A percentile compares a stretch with the other conserved stretches of the same genome.
These are phyloP conservation scores for Termitomyces sp. DNA, from an alignment of 768 basidiomycete genomes.

Conservation along the genomic window DNA sequence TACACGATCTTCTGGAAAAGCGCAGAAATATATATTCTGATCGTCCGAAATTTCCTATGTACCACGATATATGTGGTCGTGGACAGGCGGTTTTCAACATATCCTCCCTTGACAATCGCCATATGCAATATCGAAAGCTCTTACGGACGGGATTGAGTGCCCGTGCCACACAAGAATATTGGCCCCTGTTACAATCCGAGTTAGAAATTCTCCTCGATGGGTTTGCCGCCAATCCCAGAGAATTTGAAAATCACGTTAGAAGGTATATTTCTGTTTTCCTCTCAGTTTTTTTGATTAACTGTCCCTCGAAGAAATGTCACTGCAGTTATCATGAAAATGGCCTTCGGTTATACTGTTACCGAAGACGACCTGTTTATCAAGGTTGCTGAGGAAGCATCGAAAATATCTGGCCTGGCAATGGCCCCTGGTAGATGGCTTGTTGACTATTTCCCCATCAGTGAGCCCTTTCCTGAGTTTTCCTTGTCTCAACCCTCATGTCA, in stretches of 20 bases:
- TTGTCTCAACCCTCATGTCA: not conserved
- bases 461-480: not conserved
- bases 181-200: constrained; percentile 30
- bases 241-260: constrained; percentile 30
- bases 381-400: constrained; percentile 31
- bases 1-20: constrained; percentile 43
- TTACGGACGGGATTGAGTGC: constrained; percentile 30
- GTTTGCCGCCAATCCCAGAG: constrained; percentile 23
- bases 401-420: constrained; percentile 34
- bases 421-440: constrained; percentile 39
- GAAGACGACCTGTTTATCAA: constrained; percentile 32
- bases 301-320: constrained; percentile 24
- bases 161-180: constrained; percentile 28
- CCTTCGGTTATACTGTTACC: constrained; percentile 35
- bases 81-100: constrained; percentile 38
- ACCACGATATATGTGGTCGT: constrained; percentile 35
- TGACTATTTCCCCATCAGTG: constrained; percentile 35
- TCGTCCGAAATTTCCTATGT: constrained; percentile 42
- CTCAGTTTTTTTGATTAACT: not conserved
- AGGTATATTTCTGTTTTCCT: constrained; percentile 19
- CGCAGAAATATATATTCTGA: constrained; percentile 52
- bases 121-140: constrained; percentile 35
- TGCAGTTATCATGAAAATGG: constrained; percentile 35
- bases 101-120: constrained; percentile 29
- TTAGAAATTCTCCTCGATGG: constrained; percentile 25